Evolutionary conservation across 345 rosid genomes (phyloP).

Genomic region (Aquilaria malaccensis): DNA sequence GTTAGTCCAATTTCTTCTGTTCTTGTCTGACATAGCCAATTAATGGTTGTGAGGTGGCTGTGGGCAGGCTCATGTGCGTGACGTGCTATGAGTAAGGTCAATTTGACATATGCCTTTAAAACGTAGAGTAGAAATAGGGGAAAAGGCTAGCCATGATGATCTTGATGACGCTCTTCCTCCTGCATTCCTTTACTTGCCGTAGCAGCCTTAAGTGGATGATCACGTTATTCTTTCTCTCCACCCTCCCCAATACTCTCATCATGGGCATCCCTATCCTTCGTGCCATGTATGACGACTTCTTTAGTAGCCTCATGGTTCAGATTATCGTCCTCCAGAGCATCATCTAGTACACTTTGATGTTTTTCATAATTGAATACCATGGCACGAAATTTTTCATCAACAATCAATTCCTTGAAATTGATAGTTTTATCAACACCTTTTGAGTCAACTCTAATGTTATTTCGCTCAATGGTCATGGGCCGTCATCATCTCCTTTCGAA

Average conservation of each 20-base stretch:
- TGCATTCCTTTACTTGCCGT: constrained; percentile 50
- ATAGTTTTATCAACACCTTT: constrained; percentile 65
- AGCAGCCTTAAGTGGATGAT: constrained; percentile 76
- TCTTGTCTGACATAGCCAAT: too few species aligned
- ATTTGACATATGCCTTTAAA: too few species aligned
- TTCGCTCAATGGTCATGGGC: constrained; percentile 66
- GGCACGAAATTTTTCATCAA: constrained; percentile 66
- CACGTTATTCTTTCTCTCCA: constrained; percentile 65
- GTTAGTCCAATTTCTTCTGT: too few species aligned
- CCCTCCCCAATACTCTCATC: constrained; percentile 77
- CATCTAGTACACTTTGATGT: constrained; percentile 79
- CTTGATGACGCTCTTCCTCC: constrained; percentile 53
- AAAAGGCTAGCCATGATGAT: constrained; percentile 24
- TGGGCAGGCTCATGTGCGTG: too few species aligned
- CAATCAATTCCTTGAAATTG: constrained; percentile 80
- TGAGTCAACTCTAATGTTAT: constrained; percentile 70
- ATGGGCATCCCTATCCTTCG: constrained; percentile 74
- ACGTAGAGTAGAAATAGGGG: too few species aligned
- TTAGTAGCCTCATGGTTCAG: constrained; percentile 69
- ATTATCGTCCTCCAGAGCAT: constrained; percentile 72
- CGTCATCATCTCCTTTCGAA: constrained; percentile 11
- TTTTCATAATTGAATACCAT: constrained; percentile 68
- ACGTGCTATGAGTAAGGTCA: too few species aligned
- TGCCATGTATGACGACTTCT: constrained; percentile 82
- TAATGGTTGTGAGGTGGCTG: too few species aligned